phyloP scores from a whole-genome alignment of 352 stramenopile genomes.

The Peronosclerospora sorghi region DNA sequence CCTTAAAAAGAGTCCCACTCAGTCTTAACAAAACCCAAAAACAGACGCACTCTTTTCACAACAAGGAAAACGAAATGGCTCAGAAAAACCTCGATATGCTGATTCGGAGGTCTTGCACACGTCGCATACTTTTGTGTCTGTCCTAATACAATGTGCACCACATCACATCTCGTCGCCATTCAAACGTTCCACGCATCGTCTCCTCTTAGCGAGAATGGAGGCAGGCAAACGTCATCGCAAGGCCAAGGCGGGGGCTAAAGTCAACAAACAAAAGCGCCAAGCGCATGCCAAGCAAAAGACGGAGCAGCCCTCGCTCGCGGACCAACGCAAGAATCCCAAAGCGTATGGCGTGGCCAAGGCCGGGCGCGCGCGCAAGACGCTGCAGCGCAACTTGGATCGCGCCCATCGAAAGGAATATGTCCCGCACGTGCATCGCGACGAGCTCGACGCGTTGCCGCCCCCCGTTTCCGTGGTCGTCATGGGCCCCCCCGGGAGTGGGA shows the following conservation, averaged over 20 bases:
- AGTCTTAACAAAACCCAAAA: no score
- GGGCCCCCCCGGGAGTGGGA: constrained; percentile 93
- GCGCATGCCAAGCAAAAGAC: constrained; percentile 80
- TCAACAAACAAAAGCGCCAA: constrained; percentile 92
- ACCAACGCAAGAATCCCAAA: constrained; percentile 93
- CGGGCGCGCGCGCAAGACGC: constrained; percentile 89
- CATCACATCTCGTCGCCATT: no score
- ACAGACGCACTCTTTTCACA: no score
- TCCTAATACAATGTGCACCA: no score
- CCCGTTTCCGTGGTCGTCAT: constrained; percentile 96
- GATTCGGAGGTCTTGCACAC: no score
- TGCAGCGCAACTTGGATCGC: constrained; percentile 97
- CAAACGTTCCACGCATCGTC: no score
- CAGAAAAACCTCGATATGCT: no score
- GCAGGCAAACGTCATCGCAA: constrained; percentile 69
- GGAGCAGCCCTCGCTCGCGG: constrained; percentile 67
- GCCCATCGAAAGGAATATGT: constrained; percentile 97
- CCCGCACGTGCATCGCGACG: constrained; percentile 65
- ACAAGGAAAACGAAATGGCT: no score
- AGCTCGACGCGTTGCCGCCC: constrained; percentile 85
- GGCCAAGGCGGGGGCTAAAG: constrained; percentile 83
- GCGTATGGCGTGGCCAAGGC: constrained; percentile 97
- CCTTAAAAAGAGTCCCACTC: no score
- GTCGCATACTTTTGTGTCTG: no score
- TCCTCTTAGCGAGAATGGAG: neutral